Evolutionary conservation across 768 basidiomycete species (phyloP), one percentile per base, ranked within the genome.

Genomic region (Termitomyces sp.): DNA sequence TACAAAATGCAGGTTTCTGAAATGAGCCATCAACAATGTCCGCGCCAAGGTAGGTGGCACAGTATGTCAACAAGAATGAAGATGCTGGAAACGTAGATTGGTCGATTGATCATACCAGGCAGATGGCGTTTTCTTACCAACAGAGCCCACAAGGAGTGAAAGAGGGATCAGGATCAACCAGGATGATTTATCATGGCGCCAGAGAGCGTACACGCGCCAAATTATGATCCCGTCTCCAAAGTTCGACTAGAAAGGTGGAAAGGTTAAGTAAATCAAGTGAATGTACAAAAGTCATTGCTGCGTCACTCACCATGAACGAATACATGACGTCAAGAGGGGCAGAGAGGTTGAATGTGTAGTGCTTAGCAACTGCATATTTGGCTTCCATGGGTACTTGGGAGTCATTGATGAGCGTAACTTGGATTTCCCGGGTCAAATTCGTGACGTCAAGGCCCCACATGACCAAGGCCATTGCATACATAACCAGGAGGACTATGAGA

Each of bases 141-240:
- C 27, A 47, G 56, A 57, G 13, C 56, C 56, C 15, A 53, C 16
- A 2, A 57, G 56, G 2, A 52, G 16, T 16, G 32, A 18, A 9
- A 57, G 13, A 31, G 56, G 56, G 2, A 57, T 29, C 0, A 53
- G 7, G 12, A 42, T 18, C 5, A 57, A 31, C 56, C 56, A 57
- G 1, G 15, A 18, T 18, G 25, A 23, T 35, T 25, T 33, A 3
- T 27, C 36, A 0, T 25, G 32, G 10, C 51, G 22, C 56, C 56
- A 57, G n/a, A 57, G 56, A 3, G 16, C 51, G 32, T 52, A 49
- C n/a, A 57, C 56, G 20, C 56, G 56, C 56, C 56, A 57, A 18
- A 57, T 32, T 12, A 57, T 42, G 39, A 57, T 57, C 4, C 45
- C 56, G 15, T 57, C 56, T 32, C 56, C 56, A 0, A 57, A 15